A percentile compares a stretch with the other conserved stretches of the same genome.
Evolutionary conservation across 2,329 filamentous ascomycete species (phyloP).

Genomic region (Fusarium sp.): DNA sequence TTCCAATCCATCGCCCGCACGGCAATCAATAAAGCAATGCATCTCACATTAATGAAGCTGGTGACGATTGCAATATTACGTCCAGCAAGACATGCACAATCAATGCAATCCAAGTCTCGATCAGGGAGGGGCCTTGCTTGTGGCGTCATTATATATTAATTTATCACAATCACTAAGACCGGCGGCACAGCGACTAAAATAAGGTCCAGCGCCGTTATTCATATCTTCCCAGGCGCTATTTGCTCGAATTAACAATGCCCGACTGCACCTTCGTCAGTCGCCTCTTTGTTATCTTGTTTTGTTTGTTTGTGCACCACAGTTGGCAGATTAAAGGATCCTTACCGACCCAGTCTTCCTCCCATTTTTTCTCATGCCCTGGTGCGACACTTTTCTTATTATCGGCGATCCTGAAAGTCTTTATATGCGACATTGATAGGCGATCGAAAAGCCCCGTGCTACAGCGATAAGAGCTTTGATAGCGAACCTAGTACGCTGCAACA

Average conservation of each 20-base stretch:
- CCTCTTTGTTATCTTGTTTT: neutral
- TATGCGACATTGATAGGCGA: constrained; percentile 25
- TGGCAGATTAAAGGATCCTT: constrained; percentile 36
- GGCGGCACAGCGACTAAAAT: constrained; percentile 24
- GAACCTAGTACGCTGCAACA: neutral
- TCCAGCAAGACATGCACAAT: constrained; percentile 1
- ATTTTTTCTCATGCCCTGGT: constrained; percentile 26
- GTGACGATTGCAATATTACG: neutral
- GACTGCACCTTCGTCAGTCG: neutral
- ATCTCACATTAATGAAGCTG: constrained; percentile 13
- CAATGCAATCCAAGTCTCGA: constrained; percentile 2
- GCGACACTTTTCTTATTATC: constrained; percentile 26
- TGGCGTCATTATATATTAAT: constrained; percentile 13
- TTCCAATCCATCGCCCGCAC: neutral
- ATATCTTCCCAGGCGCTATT: neutral
- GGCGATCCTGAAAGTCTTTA: constrained; percentile 17
- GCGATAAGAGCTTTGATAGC: constrained; percentile 2
- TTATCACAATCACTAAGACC: constrained; percentile 11
- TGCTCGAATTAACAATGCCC: neutral
- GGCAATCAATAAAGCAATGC: constrained; percentile 12
- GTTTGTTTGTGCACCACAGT: constrained; percentile 7
- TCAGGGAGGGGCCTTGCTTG: neutral
- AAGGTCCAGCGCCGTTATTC: constrained; percentile 4
- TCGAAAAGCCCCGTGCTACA: constrained; percentile 18
- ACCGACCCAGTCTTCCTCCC: constrained; percentile 31